These are phyloP conservation scores for Schwanniomyces sp. DNA, from an alignment of 805 yeast genomes.

Conservation along the genomic window DNA sequence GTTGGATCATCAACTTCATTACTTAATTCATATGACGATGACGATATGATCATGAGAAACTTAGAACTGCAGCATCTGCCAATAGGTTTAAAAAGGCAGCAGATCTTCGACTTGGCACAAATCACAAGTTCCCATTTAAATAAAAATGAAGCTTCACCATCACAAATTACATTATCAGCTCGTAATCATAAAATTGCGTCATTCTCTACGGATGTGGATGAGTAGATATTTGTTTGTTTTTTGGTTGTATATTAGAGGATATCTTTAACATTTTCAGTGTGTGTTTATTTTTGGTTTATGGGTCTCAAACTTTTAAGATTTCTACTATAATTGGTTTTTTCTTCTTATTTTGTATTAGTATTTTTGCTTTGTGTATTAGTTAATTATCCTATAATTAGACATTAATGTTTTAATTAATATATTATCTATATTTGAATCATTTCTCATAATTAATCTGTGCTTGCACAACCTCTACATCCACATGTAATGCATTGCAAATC, in stretches of 20 bases:
- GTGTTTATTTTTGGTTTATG: not conserved
- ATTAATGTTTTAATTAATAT: not conserved
- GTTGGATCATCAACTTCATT: conserved; percentile 17
- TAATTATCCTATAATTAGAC: not conserved
- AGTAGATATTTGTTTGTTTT: not conserved
- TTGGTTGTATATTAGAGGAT: not conserved
- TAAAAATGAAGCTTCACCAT: not conserved
- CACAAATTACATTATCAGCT: not conserved
- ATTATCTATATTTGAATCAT: not conserved
- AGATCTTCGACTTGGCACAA: conserved; percentile 12
- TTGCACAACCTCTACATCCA: conserved; percentile 85
- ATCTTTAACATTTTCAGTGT: not conserved
- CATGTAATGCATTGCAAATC: conserved; percentile 66
- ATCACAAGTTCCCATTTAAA: conserved; percentile 4
- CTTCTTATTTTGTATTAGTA: not conserved
- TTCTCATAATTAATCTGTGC: conserved; percentile 50
- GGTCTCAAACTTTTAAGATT: not conserved
- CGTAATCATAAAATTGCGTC: conserved; percentile 4
- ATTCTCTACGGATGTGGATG: conserved; percentile 9
- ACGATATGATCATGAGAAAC: conserved; percentile 44
- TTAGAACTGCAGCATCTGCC: conserved; percentile 29
- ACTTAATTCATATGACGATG: conserved; percentile 44
- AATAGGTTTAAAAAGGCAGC: conserved; percentile 8
- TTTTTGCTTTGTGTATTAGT: not conserved
- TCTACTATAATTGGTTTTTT: not conserved